Percentiles rank a stretch among this genome's conserved stretches.
These are phyloP conservation scores for Exophiala alcalophila DNA, from an alignment of 2,329 filamentous ascomycete genomes.

Conservation along the genomic window DNA sequence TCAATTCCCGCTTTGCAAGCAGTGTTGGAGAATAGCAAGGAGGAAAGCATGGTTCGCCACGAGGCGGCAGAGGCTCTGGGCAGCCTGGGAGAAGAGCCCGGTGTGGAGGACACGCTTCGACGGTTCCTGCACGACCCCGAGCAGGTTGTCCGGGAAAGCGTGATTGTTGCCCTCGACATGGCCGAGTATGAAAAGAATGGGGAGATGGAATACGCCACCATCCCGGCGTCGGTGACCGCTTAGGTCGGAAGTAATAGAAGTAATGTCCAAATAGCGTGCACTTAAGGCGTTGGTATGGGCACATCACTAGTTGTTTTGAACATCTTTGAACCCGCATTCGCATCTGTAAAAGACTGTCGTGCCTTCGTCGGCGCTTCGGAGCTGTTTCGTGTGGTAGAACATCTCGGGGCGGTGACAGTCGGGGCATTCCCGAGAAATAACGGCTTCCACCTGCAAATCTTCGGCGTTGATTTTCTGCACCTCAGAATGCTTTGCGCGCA, in stretches of 20 bases:
- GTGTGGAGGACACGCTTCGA: constrained; percentile 81
- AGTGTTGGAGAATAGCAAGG: constrained; percentile 72
- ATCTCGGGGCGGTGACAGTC: constrained; percentile 81
- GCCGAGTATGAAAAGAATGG: constrained; percentile 91
- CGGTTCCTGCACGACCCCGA: constrained; percentile 86
- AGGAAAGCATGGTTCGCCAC: constrained; percentile 95
- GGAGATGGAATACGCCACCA: constrained; percentile 85
- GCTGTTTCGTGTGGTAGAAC: constrained; percentile 77
- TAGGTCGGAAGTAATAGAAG: constrained; percentile 6
- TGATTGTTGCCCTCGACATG: constrained; percentile 95
- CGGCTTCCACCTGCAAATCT: constrained; percentile 71
- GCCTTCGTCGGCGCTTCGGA: constrained; percentile 92
- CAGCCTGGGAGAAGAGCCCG: constrained; percentile 87
- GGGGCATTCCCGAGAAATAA: constrained; percentile 67
- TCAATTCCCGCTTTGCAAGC: constrained; percentile 85
- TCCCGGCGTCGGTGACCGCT: constrained; percentile 51
- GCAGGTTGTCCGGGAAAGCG: constrained; percentile 88
- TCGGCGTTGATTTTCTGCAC: constrained; percentile 77
- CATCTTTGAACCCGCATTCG: constrained; percentile 72
- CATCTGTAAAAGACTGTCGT: constrained; percentile 88
- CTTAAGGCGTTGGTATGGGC: constrained; percentile 10
- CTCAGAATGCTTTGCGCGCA: constrained; percentile 81
- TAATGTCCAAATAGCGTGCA: constrained; percentile 9
- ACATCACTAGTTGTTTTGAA: constrained; percentile 39
- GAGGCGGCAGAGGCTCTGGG: constrained; percentile 96